Evolutionary conservation across 805 yeast species (phyloP), one percentile per base, ranked within the genome.

Genomic region (Sungouiella thailandica): DNA sequence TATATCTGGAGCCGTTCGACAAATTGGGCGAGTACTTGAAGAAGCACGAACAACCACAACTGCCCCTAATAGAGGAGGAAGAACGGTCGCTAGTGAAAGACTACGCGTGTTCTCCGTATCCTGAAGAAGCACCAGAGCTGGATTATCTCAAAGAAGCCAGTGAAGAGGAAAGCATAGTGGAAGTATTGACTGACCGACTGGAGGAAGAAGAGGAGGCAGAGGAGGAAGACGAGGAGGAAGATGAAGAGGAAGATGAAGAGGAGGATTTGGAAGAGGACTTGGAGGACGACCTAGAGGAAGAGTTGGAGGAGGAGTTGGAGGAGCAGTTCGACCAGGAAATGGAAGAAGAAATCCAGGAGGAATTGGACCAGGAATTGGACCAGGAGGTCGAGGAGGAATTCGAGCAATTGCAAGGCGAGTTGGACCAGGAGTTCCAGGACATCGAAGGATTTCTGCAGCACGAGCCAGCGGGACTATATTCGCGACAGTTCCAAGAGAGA

Each of bases 1-100:
- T 60, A 24, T 52, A 45, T 32, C 60, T 53, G 39, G 55, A 49
- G n/a, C 39, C 47, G 12, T 57, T 58, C 25, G 50, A 47, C 18
- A 48, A 50, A 37, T 43, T 58, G 34, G 52, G 45, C 9, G 34
- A 35, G 5, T 7, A 36, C 2, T 17, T 53, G 7, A 25, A 31
- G 10, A n/a, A 32, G 5, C 16, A 18, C 10, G 43, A 42, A n/a
- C 20, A 20, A 4, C 17, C 32, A 2, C 32, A 23, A 17, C 14
- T 25, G 14, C 17, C 26, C 9, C 17, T 17, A 7, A 29, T 24
- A 3, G 23, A 23, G 10, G 23, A 20, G 12, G 26, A 29, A 4
- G 23, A 29, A 14, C 23, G 25, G 14, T 5, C 12, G 12, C 24
- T 18, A 16, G 17, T 30, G 23, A 10, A 32, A 24, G 23, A 23